Conservation (phyloP, 768 basidiomycete species). For the Lentinula aciculospora region DNA sequence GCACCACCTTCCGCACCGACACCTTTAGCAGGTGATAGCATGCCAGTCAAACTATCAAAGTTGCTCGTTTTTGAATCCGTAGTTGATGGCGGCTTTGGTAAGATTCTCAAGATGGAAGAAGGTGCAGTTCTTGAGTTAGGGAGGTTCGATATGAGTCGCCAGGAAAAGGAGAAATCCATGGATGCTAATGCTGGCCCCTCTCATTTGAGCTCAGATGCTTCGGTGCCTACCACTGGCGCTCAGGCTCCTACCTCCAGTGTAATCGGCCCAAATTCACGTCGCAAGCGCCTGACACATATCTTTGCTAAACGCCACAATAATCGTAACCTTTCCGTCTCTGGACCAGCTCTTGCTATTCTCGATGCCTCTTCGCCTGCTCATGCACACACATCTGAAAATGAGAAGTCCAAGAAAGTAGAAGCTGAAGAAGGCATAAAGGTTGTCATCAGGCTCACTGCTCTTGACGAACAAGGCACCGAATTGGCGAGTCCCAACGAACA, state of each 20-base stretch:
- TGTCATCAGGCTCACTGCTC: conserved; percentile 73
- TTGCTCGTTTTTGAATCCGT: conserved; percentile 58
- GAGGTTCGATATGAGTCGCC: conserved; percentile 49
- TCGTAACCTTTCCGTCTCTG: conserved; percentile 50
- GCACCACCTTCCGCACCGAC: conserved; percentile 23
- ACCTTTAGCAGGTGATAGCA: conserved; percentile 26
- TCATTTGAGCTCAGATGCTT: conserved; percentile 8
- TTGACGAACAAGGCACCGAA: conserved; percentile 70
- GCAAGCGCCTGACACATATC: conserved; percentile 63
- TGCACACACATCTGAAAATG: conserved; percentile 28
- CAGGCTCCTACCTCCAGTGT: conserved; percentile 9
- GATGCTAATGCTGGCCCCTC: conserved; percentile 14
- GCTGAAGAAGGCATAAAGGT: conserved; percentile 67
- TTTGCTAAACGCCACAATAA: conserved; percentile 51
- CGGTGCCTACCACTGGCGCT: conserved; percentile 10
- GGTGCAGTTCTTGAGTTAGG: conserved; percentile 78
- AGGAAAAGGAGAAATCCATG: conserved; percentile 14
- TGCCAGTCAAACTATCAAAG: conserved; percentile 28
- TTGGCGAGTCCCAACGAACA: conserved; percentile 77
- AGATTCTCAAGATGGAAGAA: conserved; percentile 65
- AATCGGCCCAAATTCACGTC: conserved; percentile 15
- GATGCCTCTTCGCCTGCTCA: conserved; percentile 53
- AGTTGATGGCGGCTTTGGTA: conserved; percentile 81
- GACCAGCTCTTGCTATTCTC: conserved; percentile 74
- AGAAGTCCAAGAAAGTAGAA: conserved; percentile 40